These are phyloP conservation scores for Tilletia setariae DNA, from an alignment of 1,284 basidiomycete genomes.

Conservation along the genomic window DNA sequence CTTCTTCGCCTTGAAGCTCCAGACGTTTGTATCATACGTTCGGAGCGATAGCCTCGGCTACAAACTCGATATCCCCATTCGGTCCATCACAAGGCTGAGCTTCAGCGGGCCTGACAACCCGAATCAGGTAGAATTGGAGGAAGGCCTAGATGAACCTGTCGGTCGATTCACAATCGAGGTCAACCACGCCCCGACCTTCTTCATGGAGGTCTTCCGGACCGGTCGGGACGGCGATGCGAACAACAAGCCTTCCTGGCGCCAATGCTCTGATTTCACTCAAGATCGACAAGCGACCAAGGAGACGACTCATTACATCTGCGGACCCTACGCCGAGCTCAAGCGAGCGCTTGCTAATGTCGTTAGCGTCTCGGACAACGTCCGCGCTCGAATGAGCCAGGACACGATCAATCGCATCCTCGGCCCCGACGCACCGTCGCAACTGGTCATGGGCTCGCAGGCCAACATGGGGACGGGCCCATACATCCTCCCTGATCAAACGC, in stretches of 20 bases:
- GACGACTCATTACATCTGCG: slow-evolving; percentile 35
- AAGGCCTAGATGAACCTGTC: slow-evolving; percentile 31
- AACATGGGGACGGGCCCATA: too few species aligned
- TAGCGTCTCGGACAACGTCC: neutral
- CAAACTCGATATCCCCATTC: slow-evolving; percentile 43
- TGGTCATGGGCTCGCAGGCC: too few species aligned
- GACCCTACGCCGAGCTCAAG: slow-evolving; percentile 38
- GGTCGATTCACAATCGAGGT: slow-evolving; percentile 39
- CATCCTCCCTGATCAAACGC: neutral
- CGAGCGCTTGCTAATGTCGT: slow-evolving; percentile 23
- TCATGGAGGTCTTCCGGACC: slow-evolving; percentile 45
- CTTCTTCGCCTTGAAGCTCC: slow-evolving; percentile 39
- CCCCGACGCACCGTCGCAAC: neutral
- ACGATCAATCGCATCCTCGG: neutral
- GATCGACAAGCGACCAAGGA: slow-evolving; percentile 36
- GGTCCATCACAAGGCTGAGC: slow-evolving; percentile 25
- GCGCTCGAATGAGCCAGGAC: neutral
- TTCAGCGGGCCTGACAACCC: slow-evolving; percentile 20
- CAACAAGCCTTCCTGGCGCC: slow-evolving; percentile 40
- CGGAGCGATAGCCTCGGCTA: slow-evolving; percentile 43
- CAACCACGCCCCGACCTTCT: slow-evolving; percentile 40
- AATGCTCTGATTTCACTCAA: slow-evolving; percentile 49
- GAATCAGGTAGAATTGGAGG: slow-evolving; percentile 31
- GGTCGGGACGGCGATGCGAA: slow-evolving; percentile 22
- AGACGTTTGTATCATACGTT: slow-evolving; percentile 40